phyloP scores from a whole-genome alignment of 306 rosid species.

The Gillenia trifoliata region DNA sequence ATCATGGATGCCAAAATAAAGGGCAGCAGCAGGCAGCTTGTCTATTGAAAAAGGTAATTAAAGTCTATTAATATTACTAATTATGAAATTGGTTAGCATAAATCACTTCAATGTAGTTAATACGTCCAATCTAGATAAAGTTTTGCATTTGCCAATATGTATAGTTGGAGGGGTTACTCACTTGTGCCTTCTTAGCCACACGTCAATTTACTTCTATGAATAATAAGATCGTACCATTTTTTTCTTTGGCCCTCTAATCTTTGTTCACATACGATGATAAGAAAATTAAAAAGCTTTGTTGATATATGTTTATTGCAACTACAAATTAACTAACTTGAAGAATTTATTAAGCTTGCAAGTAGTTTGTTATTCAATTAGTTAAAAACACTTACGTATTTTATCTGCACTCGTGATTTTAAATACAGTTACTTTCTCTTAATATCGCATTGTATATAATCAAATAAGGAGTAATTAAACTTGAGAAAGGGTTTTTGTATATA shows the following conservation, averaged over 20 bases:
- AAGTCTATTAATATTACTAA: neutral
- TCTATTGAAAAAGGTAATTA: neutral
- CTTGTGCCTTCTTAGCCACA: neutral
- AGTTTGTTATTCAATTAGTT: neutral
- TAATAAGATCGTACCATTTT: neutral
- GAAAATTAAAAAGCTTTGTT: no score
- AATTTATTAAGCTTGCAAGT: neutral
- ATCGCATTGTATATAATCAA: neutral
- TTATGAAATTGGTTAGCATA: neutral
- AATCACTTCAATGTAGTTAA: neutral
- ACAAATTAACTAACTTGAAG: neutral
- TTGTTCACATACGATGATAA: no score
- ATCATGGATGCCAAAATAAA: neutral
- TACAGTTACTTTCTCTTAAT: neutral
- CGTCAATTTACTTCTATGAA: neutral
- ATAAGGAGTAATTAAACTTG: neutral
- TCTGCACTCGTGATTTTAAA: neutral
- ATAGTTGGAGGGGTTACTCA: neutral
- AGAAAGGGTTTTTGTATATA: neutral
- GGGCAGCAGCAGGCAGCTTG: neutral
- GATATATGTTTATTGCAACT: neutral
- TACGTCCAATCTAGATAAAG: neutral
- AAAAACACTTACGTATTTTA: neutral
- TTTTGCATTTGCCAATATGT: neutral
- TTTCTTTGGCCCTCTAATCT: neutral